Base-by-base conservation (phyloP, 2,329 filamentous ascomycete species). In the Hypoxylon sp. region DNA sequence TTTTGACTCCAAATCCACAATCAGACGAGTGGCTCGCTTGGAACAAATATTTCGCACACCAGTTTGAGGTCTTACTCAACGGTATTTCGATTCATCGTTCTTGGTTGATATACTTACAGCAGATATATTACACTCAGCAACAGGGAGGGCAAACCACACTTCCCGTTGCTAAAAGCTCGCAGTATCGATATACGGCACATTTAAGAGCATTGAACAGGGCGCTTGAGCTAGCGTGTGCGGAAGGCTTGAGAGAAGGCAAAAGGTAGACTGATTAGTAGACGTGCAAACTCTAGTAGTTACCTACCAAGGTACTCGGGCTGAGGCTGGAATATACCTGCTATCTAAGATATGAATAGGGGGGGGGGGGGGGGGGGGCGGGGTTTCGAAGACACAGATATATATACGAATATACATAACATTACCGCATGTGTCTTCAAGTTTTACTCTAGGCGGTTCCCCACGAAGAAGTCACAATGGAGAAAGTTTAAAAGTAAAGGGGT, bases 51-150 rank as follows among this genome's bases (percentile, higher is more conserved):
- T 19, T 69, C 17, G 29, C 31, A 10, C 7, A 59, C 5, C 55
- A 67, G 4, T 64, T 62, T 8, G 19, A 63, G 6, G 1, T 35
- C 8, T 8, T 67, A 15, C 13, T n/a, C 10, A 24, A 21, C 1
- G 63, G 27, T 3, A 39, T 63, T 13, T 7, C 5, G 4, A n/a
- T 63, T 6, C 59, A 67, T 37, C 55, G n/a, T 3, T 50, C 55
- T 19, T 69, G 63, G 67, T 15, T 64, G 3, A 6, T 48, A 6
- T 19, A 60, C 11, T 21, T 66, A 10, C 58, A 62, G 8, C 50
- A 52, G n/a, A 42, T n/a, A 42, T n/a, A 42, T 2, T 42, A 42
- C 37, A n/a, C 6, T n/a, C 6, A 17, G n/a, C 37, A 42, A 17
- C n/a, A 17, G 11, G 10, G 7, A 39, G n/a, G 4, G 13, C 37